Base-by-base conservation (phyloP, 768 basidiomycete species). In the Nidula microcarpa region DNA sequence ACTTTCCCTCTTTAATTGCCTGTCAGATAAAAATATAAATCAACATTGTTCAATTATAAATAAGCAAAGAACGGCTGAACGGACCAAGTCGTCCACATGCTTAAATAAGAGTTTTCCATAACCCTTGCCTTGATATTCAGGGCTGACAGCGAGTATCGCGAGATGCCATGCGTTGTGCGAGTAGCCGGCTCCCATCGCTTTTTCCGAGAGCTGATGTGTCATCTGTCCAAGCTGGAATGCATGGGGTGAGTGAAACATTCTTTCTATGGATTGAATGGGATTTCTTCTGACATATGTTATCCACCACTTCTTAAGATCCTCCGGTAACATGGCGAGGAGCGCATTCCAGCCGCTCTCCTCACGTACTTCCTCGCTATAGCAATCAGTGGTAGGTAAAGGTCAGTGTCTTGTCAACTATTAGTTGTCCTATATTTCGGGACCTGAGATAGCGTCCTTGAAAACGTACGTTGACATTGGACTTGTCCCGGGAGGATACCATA, bases 91-190 rank as follows among this genome's bases (percentile, higher is more conserved):
- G 48, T 68, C 67, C 8, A 54, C 65, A 8, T 55, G 57, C 17
- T 61, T 53, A 48, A 68, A 59, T 51, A 68, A 37, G 1, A 55
- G 56, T 47, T 63, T 67, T 17, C 63, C 69, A 11, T 64, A 59
- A 13, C 68, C 68, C 50, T 67, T 67, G 3, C 65, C 58, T n/a
- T 69, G 68, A 46, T 68, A 60, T 2, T 57, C 54, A 10, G 64
- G 67, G 16, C 56, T 39, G 32, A 69, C 63, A 3, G 62, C 69
- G 47, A 72, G 66, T 9, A 67, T 50, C 8, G 63, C 63, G 11
- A 70, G 55, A 47, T 65, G 57, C 65, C 67, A 70, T 5, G 66
- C 53, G 1, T 62, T 54, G 2, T 56, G 55, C 6, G 59, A 47
- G 46, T 60, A 61, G 32, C 55, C 62, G 0, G 57, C 50, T 4